Evolutionary conservation across 805 yeast species (phyloP), one percentile per base, ranked within the genome.

Genomic region (Saturnispora kantuleensis): DNA sequence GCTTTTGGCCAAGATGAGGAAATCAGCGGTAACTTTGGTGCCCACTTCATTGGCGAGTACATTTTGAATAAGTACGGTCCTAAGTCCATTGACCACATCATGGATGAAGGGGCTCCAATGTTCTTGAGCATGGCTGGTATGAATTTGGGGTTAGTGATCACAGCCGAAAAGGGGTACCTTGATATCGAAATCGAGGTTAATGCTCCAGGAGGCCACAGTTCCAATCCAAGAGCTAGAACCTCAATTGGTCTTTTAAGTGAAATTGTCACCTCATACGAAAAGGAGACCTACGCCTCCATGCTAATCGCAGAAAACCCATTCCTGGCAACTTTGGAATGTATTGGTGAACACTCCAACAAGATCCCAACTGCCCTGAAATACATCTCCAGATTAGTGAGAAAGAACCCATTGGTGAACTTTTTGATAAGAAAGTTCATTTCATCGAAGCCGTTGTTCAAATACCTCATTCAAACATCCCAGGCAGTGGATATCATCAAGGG

Each of bases 1-100:
- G 77, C 84, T 0, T 76, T 80, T 54, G 95, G 95, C 2, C 81
- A 75, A 51, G 95, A 86, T 57, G 95, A 85, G 64, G 95, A 86
- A 57, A 70, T 74, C 35, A 68, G 75, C 31, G 93, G 94, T 5
- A 44, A 50, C 9, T 56, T 64, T 4, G 88, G 90, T 39, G 94
- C 94, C 9, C 52, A 56, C 2, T 42, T 61, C 12, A 62, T 85
- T n/a, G 68, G 71, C 5, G 49, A 68, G 35, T 63, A 62, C 47
- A 56, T 85, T 18, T 60, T 67, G 21, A 67, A 71, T 16, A 69
- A 70, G 44, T 79, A 76, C 53, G 95, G 95, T 4, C 55, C 62
- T 16, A 68, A 84, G 47, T 71, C 81, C 1, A 52, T 84, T 31
- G 74, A 74, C 49, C 70, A 81, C 21, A 64, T 86, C 39, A 59